Evolutionary conservation across 768 basidiomycete species (phyloP).

Genomic region (Tylopilus sp.): DNA sequence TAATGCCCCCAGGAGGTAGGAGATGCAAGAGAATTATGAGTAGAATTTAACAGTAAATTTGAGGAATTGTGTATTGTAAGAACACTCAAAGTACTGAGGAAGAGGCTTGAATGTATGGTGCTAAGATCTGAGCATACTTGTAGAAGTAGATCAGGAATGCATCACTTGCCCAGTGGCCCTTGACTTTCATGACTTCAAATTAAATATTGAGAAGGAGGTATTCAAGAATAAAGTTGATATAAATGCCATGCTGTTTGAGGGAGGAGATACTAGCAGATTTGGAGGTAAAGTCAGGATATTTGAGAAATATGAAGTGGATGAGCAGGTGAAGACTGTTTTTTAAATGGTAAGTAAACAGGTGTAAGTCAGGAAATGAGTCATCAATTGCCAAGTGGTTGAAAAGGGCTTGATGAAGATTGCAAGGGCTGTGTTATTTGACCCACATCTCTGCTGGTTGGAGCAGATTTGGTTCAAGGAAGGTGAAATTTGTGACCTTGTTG

Average conservation of each 20-base stretch:
- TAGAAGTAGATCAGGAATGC: slow-evolving; percentile 29
- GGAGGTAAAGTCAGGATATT: accelerated
- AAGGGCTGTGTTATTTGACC: neutral
- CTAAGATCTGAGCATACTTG: slow-evolving; percentile 28
- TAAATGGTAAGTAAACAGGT: neutral
- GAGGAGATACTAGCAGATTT: neutral
- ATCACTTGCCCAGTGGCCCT: slow-evolving; percentile 33
- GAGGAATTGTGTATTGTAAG: no score
- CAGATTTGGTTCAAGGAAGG: neutral
- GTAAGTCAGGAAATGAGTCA: neutral
- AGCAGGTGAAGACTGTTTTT: neutral
- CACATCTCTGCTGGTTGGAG: neutral
- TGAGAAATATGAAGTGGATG: neutral
- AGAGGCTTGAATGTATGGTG: slow-evolving; percentile 26
- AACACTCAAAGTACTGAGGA: neutral
- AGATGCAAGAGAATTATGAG: no score
- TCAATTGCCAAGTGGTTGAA: neutral
- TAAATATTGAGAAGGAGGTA: neutral
- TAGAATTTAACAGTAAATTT: no score
- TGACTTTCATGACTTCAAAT: neutral
- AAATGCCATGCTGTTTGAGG: neutral
- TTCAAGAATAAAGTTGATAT: neutral
- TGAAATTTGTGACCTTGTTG: neutral
- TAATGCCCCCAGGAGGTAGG: no score
- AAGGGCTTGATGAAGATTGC: neutral